A percentile compares a stretch with the other conserved stretches of the same genome.
Conservation (phyloP, 2,329 filamentous ascomycete genomes). For the Fusarium oxysporum region DNA sequence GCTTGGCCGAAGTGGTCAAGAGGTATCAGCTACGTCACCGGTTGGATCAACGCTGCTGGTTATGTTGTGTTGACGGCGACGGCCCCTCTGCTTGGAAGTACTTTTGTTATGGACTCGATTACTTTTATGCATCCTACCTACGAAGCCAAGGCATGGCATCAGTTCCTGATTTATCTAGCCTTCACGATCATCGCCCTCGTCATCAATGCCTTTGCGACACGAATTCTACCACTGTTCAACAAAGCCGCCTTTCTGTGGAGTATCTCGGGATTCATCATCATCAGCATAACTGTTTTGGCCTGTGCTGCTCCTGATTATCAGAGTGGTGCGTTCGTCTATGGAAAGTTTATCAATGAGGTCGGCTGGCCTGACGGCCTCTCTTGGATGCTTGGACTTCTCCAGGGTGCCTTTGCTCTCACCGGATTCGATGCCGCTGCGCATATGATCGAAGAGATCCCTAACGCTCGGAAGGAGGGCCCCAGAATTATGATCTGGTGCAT, state of each 20-base stretch:
- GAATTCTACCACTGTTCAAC: slow-evolving; percentile 72
- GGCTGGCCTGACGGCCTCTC: slow-evolving; percentile 77
- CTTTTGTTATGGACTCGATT: slow-evolving; percentile 74
- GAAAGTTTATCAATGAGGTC: slow-evolving; percentile 74
- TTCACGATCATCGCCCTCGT: slow-evolving; percentile 71
- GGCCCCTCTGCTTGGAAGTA: slow-evolving; percentile 73
- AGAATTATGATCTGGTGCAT: slow-evolving; percentile 76
- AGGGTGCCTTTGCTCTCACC: slow-evolving; percentile 62
- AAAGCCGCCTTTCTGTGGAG: slow-evolving; percentile 79
- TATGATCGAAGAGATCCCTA: slow-evolving; percentile 66
- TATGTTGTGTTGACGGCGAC: slow-evolving; percentile 78
- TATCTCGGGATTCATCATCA: slow-evolving; percentile 74
- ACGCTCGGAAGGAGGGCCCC: slow-evolving; percentile 68
- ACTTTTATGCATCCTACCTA: slow-evolving; percentile 70
- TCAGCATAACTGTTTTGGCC: slow-evolving; percentile 75
- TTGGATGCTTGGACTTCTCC: slow-evolving; percentile 66
- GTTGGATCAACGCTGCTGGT: slow-evolving; percentile 79
- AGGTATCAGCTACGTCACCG: slow-evolving; percentile 75
- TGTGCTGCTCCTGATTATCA: slow-evolving; percentile 75
- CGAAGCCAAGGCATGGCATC: slow-evolving; percentile 72
- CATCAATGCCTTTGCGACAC: slow-evolving; percentile 72
- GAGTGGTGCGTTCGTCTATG: slow-evolving; percentile 73
- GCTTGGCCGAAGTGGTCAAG: slow-evolving; percentile 70
- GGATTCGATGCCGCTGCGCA: slow-evolving; percentile 62
- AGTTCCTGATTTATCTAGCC: slow-evolving; percentile 78